A percentile compares a stretch with the other conserved stretches of the same genome.
These are phyloP conservation scores for Sporothrix globosa DNA, from an alignment of 2,329 filamentous ascomycete species.

Conservation along the genomic window DNA sequence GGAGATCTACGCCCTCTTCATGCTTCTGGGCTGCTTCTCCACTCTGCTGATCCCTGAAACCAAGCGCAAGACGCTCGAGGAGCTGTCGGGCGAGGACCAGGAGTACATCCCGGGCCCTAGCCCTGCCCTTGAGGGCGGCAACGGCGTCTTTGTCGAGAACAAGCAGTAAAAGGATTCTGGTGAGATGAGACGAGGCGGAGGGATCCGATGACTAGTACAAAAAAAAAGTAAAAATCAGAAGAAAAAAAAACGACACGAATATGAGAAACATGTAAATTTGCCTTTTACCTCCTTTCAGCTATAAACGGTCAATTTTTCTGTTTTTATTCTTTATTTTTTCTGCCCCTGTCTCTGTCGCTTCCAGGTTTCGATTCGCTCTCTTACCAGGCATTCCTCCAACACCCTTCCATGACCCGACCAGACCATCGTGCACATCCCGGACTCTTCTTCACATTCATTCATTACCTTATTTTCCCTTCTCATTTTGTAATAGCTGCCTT, in stretches of 20 bases:
- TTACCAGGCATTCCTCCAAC: background rate
- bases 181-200: background rate
- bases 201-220: no score
- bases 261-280: conserved; percentile 13
- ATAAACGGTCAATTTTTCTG: conserved; percentile 8
- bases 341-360: background rate
- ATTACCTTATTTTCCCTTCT: conserved; percentile 15
- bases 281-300: background rate
- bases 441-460: background rate
- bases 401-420: background rate
- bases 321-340: background rate
- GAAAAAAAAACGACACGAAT: background rate
- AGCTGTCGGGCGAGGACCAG: conserved; percentile 49
- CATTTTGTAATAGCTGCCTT: conserved; percentile 27
- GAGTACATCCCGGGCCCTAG: conserved; percentile 8
- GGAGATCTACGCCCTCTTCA: conserved; percentile 75
- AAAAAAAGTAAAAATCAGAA: background rate
- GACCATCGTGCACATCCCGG: conserved; percentile 8
- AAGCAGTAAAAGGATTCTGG: conserved; percentile 28
- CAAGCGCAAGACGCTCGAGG: conserved; percentile 72
- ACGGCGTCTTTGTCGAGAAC: conserved; percentile 29
- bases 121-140: conserved; percentile 11
- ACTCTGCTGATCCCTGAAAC: conserved; percentile 74
- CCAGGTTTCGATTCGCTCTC: background rate
- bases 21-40: conserved; percentile 71